These are phyloP conservation scores for Chaetomium tenue DNA, from an alignment of 495 filamentous ascomycete species.

Conservation along the genomic window DNA sequence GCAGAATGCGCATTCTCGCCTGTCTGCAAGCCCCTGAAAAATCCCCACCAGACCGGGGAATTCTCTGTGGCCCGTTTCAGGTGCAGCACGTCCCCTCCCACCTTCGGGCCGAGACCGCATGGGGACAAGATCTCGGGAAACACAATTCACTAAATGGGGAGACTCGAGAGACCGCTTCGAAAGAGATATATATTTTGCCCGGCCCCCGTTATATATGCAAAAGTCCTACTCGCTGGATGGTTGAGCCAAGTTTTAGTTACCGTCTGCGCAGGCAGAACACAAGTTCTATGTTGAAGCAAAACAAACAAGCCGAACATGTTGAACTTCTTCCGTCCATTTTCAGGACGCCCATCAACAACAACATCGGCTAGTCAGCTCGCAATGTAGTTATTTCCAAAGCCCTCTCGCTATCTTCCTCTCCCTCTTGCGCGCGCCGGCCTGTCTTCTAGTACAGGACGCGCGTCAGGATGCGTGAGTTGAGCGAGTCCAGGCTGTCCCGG, in stretches of 20 bases:
- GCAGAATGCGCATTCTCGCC: not conserved
- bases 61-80: conserved; percentile 13
- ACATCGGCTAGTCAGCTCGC: not conserved
- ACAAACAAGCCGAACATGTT: conserved; percentile 17
- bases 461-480: conserved; percentile 82
- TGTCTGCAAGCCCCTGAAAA: conserved; percentile 13
- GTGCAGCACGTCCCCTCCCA: not conserved
- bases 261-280: too few species aligned
- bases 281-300: conserved; percentile 12
- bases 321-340: conserved; percentile 29
- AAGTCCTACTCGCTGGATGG: too few species aligned
- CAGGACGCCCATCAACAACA: conserved; percentile 21
- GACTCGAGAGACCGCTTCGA: not conserved
- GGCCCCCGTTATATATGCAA: not conserved
- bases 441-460: conserved; percentile 74
- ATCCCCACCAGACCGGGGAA: conserved; percentile 6
- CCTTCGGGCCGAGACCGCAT: not conserved
- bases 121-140: not conserved
- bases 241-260: not conserved
- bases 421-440: not conserved
- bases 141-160: not conserved
- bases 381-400: not conserved
- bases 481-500: conserved; percentile 72
- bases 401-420: not conserved
- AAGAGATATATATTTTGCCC: not conserved